These are phyloP conservation scores for Ceratocystiopsis minuta DNA, from an alignment of 2,329 filamentous ascomycete species.

Conservation along the genomic window DNA sequence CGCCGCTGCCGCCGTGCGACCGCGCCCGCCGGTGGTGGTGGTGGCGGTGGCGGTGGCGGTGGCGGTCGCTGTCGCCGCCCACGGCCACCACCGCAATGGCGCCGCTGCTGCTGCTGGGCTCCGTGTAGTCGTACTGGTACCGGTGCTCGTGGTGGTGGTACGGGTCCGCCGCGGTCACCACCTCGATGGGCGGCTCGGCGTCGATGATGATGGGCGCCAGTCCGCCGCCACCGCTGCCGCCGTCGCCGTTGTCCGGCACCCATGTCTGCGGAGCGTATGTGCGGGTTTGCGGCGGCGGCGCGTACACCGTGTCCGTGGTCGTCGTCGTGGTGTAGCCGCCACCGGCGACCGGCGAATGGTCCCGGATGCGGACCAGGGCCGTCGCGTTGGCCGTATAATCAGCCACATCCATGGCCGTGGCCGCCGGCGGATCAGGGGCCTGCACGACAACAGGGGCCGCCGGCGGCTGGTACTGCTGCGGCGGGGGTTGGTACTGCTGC, in stretches of 20 bases:
- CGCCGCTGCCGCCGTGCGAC: constrained; percentile 33
- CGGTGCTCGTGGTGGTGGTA: too few species aligned
- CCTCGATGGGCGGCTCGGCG: constrained; percentile 15
- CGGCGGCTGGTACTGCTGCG: constrained; percentile 12
- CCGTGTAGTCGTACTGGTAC: too few species aligned
- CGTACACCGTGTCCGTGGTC: constrained; percentile 10
- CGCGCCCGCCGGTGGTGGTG: constrained; percentile 4
- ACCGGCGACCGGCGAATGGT: constrained; percentile 29
- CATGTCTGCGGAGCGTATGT: too few species aligned
- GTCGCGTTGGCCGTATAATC: constrained; percentile 20
- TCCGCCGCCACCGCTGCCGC: too few species aligned
- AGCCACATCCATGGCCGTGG: background rate
- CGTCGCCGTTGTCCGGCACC: too few species aligned
- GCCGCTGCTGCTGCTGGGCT: constrained; percentile 13
- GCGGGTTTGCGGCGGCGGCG: constrained; percentile 12
- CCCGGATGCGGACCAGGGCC: constrained; percentile 21
- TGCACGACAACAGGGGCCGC: constrained; percentile 8
- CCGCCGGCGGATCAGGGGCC: background rate
- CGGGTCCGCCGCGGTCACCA: constrained; percentile 15
- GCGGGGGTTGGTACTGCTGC: constrained; percentile 11
- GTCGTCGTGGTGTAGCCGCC: constrained; percentile 15
- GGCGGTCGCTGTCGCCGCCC: constrained; percentile 9
- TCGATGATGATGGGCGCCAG: constrained; percentile 22
- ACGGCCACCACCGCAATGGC: constrained; percentile 23
- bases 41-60: constrained; percentile 9